A percentile compares a stretch with the other conserved stretches of the same genome.
phyloP scores from a whole-genome alignment of 2,329 filamentous ascomycete species.

The Neopestalotiopsis sp. region DNA sequence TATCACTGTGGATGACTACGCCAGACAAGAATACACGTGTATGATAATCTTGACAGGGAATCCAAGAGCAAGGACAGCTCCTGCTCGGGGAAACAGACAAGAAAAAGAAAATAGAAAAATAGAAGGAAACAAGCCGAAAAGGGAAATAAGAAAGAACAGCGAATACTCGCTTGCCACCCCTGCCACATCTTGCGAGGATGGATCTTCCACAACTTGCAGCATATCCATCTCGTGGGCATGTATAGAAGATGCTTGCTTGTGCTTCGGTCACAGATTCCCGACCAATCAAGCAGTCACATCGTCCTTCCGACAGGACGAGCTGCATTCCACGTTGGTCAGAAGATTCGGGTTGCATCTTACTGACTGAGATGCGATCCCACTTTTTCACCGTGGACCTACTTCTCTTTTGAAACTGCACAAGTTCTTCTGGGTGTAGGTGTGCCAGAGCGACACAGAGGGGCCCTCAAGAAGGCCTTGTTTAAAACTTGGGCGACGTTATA shows the following conservation, averaged over 20 bases:
- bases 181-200: too few relatives aligned
- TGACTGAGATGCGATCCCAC: conserved; percentile 6
- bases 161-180: not conserved
- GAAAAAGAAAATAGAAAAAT: not conserved
- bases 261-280: not conserved
- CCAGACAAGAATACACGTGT: not conserved
- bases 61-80: too few relatives aligned
- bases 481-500: too few relatives aligned
- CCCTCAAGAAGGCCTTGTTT: not conserved
- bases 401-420: not conserved
- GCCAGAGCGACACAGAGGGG: not conserved
- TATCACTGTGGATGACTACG: not conserved
- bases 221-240: not conserved
- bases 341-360: not conserved
- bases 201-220: too few relatives aligned
- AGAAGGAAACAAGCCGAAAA: not conserved
- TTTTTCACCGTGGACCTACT: not conserved
- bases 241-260: too few relatives aligned
- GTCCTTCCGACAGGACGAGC: not conserved
- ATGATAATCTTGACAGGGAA: not conserved
- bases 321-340: conserved; percentile 9
- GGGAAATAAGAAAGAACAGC: not conserved
- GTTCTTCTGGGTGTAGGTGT: not conserved
- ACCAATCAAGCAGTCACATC: not conserved
- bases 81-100: too few relatives aligned